Conservation (phyloP, 257 asterid species). For the Rauvolfia tetraphylla region DNA sequence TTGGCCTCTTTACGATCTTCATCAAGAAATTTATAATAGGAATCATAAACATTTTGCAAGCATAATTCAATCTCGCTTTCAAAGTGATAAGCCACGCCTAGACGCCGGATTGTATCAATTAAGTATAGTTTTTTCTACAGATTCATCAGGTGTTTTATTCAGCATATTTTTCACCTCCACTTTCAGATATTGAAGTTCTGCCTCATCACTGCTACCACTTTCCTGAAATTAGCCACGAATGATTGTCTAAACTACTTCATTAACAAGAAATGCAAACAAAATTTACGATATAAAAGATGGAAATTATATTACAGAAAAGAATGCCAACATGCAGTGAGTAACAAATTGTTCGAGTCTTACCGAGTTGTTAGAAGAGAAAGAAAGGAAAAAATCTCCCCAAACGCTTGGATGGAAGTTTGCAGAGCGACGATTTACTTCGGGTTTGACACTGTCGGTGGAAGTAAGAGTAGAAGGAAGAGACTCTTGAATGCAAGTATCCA, state of each 20-base stretch:
- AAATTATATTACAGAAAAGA: too few relatives aligned
- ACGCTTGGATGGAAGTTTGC: conserved; percentile 20
- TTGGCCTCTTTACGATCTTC: not conserved
- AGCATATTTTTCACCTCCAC: not conserved
- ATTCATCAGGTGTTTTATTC: not conserved
- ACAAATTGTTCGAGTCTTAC: not conserved
- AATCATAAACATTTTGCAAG: not conserved
- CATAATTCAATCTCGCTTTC: conserved; percentile 7
- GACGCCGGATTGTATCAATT: not conserved
- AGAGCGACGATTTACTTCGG: conserved; percentile 10
- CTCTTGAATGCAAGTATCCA: too few relatives aligned
- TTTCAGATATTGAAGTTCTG: not conserved
- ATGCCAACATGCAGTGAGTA: too few relatives aligned
- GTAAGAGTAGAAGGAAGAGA: too few relatives aligned
- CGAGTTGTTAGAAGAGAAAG: not conserved
- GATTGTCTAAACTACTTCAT: too few relatives aligned
- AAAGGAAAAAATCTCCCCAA: conserved; percentile 27
- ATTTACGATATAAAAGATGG: too few relatives aligned
- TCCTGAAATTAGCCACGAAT: not conserved
- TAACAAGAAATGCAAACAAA: too few relatives aligned
- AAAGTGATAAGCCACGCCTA: not conserved
- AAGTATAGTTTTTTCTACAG: not conserved
- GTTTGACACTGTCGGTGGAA: too few relatives aligned
- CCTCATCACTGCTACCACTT: not conserved
- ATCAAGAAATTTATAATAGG: not conserved